A percentile compares a stretch with the other conserved stretches of the same genome.
These are phyloP conservation scores for Neurospora sp. DNA, from an alignment of 495 filamentous ascomycete species.

Conservation along the genomic window DNA sequence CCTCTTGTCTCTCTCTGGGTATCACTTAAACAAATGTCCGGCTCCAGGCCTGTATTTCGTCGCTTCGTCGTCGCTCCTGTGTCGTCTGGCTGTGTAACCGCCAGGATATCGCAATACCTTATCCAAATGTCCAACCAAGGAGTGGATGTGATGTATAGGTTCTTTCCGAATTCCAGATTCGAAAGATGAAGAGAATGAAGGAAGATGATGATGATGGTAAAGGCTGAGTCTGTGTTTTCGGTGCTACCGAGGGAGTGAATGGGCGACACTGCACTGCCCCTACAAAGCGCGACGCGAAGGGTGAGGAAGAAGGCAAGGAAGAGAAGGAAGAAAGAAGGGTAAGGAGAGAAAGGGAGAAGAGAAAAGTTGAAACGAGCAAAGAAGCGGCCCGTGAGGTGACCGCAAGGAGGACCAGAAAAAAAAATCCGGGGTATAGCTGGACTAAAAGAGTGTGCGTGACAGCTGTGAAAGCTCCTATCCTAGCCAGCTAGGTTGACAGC, in stretches of 20 bases:
- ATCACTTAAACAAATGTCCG: neutral
- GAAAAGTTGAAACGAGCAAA: neutral
- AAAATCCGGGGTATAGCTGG: neutral
- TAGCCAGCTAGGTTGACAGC: neutral
- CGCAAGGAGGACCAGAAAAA: too few species aligned
- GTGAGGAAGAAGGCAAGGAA: too few species aligned
- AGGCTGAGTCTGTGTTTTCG: neutral
- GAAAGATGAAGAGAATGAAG: neutral
- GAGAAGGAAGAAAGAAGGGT: neutral
- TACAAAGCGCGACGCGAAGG: too few species aligned
- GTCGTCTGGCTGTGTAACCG: neutral
- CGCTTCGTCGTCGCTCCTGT: neutral
- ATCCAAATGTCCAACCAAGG: too few species aligned
- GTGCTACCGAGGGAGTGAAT: neutral
- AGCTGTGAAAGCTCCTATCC: slow-evolving; percentile 1
- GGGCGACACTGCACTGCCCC: too few species aligned
- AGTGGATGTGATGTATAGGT: neutral
- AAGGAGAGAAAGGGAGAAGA: neutral
- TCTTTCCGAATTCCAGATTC: neutral
- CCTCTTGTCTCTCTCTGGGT: neutral
- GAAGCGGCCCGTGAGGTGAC: neutral
- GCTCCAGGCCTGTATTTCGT: neutral
- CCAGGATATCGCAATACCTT: neutral
- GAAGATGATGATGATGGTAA: neutral
- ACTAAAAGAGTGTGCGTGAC: neutral